A percentile compares a stretch with the other conserved stretches of the same genome.
phyloP scores from a whole-genome alignment of 306 rosid genomes.

The Cucurbita moschata region DNA sequence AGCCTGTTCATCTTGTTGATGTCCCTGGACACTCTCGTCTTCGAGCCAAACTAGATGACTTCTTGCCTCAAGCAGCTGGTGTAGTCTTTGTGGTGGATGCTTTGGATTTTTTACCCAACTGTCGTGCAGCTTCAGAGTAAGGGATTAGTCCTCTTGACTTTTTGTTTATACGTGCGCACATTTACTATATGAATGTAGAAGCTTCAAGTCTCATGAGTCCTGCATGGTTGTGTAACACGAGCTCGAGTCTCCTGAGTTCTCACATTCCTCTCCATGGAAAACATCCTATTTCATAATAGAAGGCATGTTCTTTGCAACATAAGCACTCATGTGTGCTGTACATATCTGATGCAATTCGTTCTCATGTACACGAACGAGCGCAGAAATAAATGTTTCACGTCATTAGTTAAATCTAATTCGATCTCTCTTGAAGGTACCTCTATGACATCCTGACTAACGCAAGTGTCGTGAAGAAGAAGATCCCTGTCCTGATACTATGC shows the following conservation, averaged over 20 bases:
- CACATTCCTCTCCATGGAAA: not conserved
- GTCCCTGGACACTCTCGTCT: constrained; percentile 97
- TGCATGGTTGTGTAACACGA: not conserved
- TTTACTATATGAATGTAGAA: not conserved
- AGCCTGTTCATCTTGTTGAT: constrained; percentile 72
- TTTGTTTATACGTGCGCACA: not conserved
- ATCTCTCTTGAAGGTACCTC: constrained; percentile 42
- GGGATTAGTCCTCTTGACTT: not conserved
- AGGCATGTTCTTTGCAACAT: not conserved
- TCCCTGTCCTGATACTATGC: constrained; percentile 76
- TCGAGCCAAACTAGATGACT: constrained; percentile 73
- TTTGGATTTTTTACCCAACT: constrained; percentile 69
- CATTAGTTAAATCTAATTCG: not conserved
- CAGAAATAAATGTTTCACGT: not conserved
- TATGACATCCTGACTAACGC: constrained; percentile 82
- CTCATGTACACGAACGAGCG: not conserved
- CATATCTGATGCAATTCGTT: not conserved
- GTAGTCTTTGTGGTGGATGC: constrained; percentile 77
- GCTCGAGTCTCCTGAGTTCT: not conserved
- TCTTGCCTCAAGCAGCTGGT: constrained; percentile 78
- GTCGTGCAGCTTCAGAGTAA: constrained; percentile 89
- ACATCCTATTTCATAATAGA: not conserved
- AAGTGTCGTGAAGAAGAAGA: constrained; percentile 78
- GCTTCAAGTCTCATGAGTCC: not conserved
- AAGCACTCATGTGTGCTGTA: not conserved